Base-by-base conservation (phyloP, 345 rosid species). In the Hypericum androsaemum region DNA sequence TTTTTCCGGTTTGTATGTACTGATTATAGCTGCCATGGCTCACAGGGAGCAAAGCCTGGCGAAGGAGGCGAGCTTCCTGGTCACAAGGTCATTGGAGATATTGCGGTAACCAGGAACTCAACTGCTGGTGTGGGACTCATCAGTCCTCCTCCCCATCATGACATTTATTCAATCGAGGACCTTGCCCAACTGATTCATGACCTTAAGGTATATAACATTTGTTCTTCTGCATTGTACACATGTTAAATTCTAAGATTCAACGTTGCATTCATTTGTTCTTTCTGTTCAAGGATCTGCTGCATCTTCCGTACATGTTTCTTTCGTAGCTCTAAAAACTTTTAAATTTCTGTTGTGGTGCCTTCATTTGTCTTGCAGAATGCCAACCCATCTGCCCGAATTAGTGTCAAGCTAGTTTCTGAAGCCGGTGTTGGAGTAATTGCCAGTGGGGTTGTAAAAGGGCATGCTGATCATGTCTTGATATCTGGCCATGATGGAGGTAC, bases 51-150 rank as follows among this genome's bases (percentile, higher is more conserved):
- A 48, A 94, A 94, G 74, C 99, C 99, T 47, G 99, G 99, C 59
- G 99, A 94, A 84, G 99, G 99, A 57, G 99, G 99, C 51, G 99
- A 94, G 66, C 97, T 94, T 67, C 99, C 99, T 36, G 99, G 99
- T 53, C 96, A 94, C 74, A 94, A 94, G 74, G 99, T 94, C 47
- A 83, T 88, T 39, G 99, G 97, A 56, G 99, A 94, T 68, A 94
- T 94, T 57, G 99, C 99, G 55, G 77, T 86, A 44, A 94, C 99
- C 37, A 76, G 99, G 67, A 80, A 94, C 46, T 94, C 99, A 50
- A 94, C 97, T 5, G 97, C 97, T 17, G 99, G 99, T 40, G 99
- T 94, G 58, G 99, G 99, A 35, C 95, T 94, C 47, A 94, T 94
- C 39, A 94, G 99, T 60, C 99, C 99, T 5, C 99, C 99, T 54